Percentiles rank a stretch among this genome's conserved stretches.
These are phyloP conservation scores for Paramecium octaurelia DNA, from an alignment of 73 alveolate genomes.

Conservation along the genomic window DNA sequence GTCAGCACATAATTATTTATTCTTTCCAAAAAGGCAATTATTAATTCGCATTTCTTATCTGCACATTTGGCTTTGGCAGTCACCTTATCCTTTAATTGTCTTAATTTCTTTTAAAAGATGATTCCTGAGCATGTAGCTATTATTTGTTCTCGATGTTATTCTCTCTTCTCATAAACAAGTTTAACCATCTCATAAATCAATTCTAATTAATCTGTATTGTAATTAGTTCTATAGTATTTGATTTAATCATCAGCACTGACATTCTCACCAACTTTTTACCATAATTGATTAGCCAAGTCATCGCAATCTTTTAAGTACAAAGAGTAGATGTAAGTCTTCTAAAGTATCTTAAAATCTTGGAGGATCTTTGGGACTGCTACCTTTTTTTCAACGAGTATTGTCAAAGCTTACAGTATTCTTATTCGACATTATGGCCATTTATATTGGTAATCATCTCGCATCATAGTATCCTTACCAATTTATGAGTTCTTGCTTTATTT, in stretches of 20 bases:
- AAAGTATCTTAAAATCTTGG: background rate
- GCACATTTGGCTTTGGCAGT: background rate
- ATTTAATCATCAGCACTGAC: background rate
- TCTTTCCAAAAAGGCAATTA: background rate
- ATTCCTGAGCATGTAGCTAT: background rate
- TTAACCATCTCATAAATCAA: background rate
- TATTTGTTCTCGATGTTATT: background rate
- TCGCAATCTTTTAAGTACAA: background rate
- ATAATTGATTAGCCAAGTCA: background rate
- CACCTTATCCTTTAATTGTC: background rate
- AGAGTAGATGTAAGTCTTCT: background rate
- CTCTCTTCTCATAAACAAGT: background rate
- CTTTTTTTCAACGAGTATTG: background rate
- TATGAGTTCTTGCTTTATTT: background rate
- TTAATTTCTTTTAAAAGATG: background rate
- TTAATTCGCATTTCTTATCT: background rate
- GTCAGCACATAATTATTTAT: background rate
- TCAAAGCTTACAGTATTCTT: background rate
- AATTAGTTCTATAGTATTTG: background rate
- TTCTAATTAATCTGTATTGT: background rate
- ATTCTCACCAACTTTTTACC: background rate
- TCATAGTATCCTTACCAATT: background rate
- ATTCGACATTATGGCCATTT: background rate
- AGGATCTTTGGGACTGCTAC: background rate
- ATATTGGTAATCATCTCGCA: background rate